These are phyloP conservation scores for Phialemonium atrogriseum DNA, from an alignment of 2,329 filamentous ascomycete genomes.

Conservation along the genomic window DNA sequence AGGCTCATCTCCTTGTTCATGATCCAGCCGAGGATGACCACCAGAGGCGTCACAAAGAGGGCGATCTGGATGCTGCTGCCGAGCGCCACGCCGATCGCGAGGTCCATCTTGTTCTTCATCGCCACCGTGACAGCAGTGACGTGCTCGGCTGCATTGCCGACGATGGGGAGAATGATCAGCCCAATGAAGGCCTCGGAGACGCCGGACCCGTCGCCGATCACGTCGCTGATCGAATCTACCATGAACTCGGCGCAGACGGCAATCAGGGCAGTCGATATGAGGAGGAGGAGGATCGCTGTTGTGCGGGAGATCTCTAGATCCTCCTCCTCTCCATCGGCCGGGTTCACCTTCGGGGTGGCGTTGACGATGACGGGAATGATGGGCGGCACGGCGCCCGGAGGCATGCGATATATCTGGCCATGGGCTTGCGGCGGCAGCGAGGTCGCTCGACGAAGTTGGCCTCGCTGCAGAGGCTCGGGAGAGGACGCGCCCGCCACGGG, in stretches of 20 bases:
- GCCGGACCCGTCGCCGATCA: conserved; percentile 34
- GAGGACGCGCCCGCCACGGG: conserved; percentile 1
- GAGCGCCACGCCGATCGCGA: conserved; percentile 64
- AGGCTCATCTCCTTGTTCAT: conserved; percentile 63
- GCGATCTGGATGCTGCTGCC: conserved; percentile 67
- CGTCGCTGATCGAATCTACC: conserved; percentile 48
- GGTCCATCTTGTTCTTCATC: conserved; percentile 68
- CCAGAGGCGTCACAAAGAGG: conserved; percentile 60
- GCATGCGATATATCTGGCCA: conserved; percentile 10
- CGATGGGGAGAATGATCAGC: conserved; percentile 63
- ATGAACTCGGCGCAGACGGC: conserved; percentile 55
- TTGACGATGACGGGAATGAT: conserved; percentile 23
- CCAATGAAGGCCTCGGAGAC: conserved; percentile 57
- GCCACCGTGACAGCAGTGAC: conserved; percentile 64
- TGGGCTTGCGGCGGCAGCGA: conserved; percentile 47
- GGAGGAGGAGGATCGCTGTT: conserved; percentile 39
- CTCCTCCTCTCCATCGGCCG: conserved; percentile 18
- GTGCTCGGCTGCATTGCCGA: conserved; percentile 67
- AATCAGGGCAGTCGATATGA: conserved; percentile 46
- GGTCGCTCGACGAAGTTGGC: conserved; percentile 42
- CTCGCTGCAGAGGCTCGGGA: conserved; percentile 15
- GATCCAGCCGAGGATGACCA: conserved; percentile 65
- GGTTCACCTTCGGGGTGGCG: conserved; percentile 9
- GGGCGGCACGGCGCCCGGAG: conserved; percentile 17
- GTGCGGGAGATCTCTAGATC: conserved; percentile 29